Base-by-base conservation (phyloP, 345 rosid species). In the Linum lewisii region DNA sequence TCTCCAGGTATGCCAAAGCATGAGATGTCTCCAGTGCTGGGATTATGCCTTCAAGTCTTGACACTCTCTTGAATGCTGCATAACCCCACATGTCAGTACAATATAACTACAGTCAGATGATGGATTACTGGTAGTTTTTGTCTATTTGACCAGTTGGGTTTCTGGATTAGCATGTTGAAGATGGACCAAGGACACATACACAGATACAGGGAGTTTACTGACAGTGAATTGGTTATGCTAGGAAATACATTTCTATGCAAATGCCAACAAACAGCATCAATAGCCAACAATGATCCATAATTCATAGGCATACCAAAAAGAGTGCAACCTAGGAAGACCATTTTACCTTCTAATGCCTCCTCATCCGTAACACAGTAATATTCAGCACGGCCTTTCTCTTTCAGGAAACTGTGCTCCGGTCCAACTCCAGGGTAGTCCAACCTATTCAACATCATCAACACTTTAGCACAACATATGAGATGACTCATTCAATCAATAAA, bases 381-480 rank as follows among this genome's bases (percentile, higher is more conserved):
- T 62, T 89, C 96, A 51, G 95, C 96, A 18, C 95, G 84, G 14
- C 88, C 88, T 63, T 50, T 72, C 65, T 93, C 97, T 75, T 93
- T 90, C 71, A 89, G 73, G 66, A 89, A 93, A 74, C 95, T 87
- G 38, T 93, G 99, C 79, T 93, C 97, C 1, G 97, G 97, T 75
- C 99, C 99, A 58, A 89, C 95, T 77, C 97, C 96, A 66, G 96
- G 97, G 68, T 89, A 93, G 74, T 89, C 99, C 91, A 93, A 80
- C 61, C 99, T 93, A 42, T 42, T 22, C 57, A 24, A 58, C n/a
- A 64, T 29, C 0, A n/a, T 19, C 24, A 52, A 57, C 34, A 49
- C 19, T 21, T 4, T 8, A 10, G 18, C n/a, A 61, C 21, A 47
- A 14, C n/a, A 54, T 13, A 44, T 25, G 52, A 1, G 59, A 42